Evolutionary conservation across 805 yeast genomes (phyloP).

Genomic region (Nakazawaea wickerhamii): DNA sequence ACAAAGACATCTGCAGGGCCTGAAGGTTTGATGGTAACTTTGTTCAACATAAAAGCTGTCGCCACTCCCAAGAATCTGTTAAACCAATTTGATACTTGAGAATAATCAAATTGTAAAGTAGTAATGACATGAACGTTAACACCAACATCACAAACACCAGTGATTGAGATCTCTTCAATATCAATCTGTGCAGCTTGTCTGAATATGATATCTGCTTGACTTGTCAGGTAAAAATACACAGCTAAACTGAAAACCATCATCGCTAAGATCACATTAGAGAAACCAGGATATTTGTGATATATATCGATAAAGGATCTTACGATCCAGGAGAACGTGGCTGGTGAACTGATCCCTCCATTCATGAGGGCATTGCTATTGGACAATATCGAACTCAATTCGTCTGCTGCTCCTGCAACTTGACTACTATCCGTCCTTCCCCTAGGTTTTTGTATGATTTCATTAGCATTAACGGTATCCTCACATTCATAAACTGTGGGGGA

Average conservation of each 20-base stretch:
- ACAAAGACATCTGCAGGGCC: conserved; percentile 14
- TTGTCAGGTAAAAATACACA: conserved; percentile 1
- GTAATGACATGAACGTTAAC: conserved; percentile 12
- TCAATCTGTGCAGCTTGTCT: conserved; percentile 9
- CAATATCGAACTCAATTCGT: conserved; percentile 2
- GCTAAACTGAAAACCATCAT: background rate
- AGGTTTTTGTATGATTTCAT: conserved; percentile 10
- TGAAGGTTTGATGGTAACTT: conserved; percentile 5
- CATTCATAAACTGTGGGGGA: conserved; percentile 7
- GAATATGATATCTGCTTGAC: conserved; percentile 4
- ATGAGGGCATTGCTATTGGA: conserved; percentile 3
- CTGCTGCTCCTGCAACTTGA: conserved; percentile 2
- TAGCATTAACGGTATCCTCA: conserved; percentile 8
- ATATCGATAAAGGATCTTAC: background rate
- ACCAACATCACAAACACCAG: conserved; percentile 16
- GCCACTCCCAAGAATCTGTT: conserved; percentile 5
- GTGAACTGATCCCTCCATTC: conserved; percentile 4
- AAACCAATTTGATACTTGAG: conserved; percentile 13
- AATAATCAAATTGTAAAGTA: conserved; percentile 17
- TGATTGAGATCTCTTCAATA: conserved; percentile 12
- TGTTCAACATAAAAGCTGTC: conserved; percentile 8
- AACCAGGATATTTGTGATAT: conserved; percentile 6
- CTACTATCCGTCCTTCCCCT: background rate
- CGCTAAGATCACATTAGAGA: conserved; percentile 1
- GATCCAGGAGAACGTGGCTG: conserved; percentile 4